Evolutionary conservation across 345 rosid genomes (phyloP), one percentile per base, ranked within the genome.

Genomic region (Isatis tinctoria): DNA sequence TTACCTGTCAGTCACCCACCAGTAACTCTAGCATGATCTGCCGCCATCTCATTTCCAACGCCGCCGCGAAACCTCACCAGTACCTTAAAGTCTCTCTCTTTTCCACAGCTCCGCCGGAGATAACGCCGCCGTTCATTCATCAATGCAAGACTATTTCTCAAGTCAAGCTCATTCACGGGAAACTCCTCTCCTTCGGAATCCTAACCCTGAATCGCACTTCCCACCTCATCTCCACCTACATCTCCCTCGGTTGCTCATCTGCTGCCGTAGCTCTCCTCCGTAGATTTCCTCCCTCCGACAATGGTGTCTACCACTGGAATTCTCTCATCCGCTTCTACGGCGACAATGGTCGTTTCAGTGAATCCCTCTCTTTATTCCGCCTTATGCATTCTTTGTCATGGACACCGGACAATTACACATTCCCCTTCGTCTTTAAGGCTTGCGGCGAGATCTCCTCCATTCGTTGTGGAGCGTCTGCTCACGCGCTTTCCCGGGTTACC

Each of bases 401-500:
- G 87, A 67, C 76, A 39, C 96, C 98, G 39, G 96, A 92, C 11
- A 83, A 87, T 65, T 83, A 87, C 71, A 92, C 98, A 26, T 85
- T 74, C 77, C 94, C 98, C 12, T 87, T 88, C 45, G 87, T 90
- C 51, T 82, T 90, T 64, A 92, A 88, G 70, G 95, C 96, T 30
- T 90, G 87, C 27, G 95, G 95, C 3, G 90, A 86, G 53, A 40
- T 84, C n/a, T 60, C 80, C 5, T 86, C 81, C 1, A 60, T 70
- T 39, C 71, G 56, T 8, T 43, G 43, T 8, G 92, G 98, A 12
- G 81, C 74, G 10, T 78, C 90, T 3, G 66, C 86, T 17, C 98
- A 92, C 24, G 86, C 78, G 16, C 61, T 82, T 54, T 80, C 86
- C 1, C 51, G 27, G 28, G 52, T 63, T 2, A 61, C 62, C 5